phyloP scores from a whole-genome alignment of 345 rosid species.

The Arabidopsis arenosa region DNA sequence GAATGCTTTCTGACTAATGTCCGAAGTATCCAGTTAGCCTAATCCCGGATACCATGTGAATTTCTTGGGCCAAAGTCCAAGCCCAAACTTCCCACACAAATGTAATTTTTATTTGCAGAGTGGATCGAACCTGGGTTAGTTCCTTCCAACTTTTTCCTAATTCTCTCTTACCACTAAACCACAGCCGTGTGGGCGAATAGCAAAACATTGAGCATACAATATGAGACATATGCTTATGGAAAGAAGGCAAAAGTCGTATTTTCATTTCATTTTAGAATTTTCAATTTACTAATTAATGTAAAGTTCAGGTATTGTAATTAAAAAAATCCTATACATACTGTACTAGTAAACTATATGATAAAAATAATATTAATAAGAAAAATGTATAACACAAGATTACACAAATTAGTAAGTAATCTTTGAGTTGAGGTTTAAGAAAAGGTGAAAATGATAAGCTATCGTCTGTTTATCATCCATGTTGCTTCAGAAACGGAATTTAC shows the following conservation, averaged over 20 bases:
- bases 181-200: background rate
- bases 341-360: background rate
- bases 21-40: no score
- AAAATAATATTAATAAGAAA: background rate
- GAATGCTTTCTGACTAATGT: no score
- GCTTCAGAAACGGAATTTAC: constrained; percentile 21
- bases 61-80: no score
- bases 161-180: no score
- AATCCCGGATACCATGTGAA: no score
- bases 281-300: background rate
- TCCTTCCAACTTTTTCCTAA: no score
- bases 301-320: no score
- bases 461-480: constrained; percentile 36
- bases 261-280: background rate
- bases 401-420: background rate
- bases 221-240: no score
- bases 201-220: background rate
- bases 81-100: no score
- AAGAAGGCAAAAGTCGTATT: background rate
- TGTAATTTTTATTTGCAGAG: no score
- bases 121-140: no score
- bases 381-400: background rate
- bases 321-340: background rate
- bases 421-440: constrained; percentile 35
- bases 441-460: background rate